phyloP scores from a whole-genome alignment of 371 early-diverging fungal genomes.

The Mucor lusitanicus region DNA sequence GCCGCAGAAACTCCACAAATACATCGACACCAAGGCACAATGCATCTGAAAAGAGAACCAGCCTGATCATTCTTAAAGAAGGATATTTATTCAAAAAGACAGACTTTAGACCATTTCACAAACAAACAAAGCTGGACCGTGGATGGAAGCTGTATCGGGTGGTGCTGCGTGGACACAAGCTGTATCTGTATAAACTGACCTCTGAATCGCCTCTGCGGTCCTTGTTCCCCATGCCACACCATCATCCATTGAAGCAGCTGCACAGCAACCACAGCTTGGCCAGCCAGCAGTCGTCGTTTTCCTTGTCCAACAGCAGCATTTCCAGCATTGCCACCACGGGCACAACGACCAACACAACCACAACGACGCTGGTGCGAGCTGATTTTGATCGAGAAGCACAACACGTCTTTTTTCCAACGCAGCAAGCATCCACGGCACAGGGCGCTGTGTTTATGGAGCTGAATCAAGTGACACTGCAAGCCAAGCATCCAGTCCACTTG shows the following conservation, averaged over 20 bases:
- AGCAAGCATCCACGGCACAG: slow-evolving; percentile 2
- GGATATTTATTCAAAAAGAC: slow-evolving; percentile 70
- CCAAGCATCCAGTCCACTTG: slow-evolving; percentile 24
- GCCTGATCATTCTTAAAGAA: slow-evolving; percentile 51
- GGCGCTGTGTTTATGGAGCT: slow-evolving; percentile 32
- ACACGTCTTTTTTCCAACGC: slow-evolving; percentile 11
- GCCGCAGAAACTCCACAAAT: slow-evolving; percentile 1
- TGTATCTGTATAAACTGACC: slow-evolving; percentile 79
- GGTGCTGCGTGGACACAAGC: slow-evolving; percentile 76
- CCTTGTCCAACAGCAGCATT: slow-evolving; percentile 39
- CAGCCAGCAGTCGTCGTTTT: slow-evolving; percentile 19
- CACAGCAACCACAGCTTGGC: slow-evolving; percentile 13
- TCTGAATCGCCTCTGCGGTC: slow-evolving; percentile 57
- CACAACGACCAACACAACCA: neutral
- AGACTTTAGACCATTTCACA: slow-evolving; percentile 58
- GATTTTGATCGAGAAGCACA: slow-evolving; percentile 36
- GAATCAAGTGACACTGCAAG: slow-evolving; percentile 12
- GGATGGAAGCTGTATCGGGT: slow-evolving; percentile 84
- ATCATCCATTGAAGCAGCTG: slow-evolving; percentile 14
- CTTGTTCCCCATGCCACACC: slow-evolving; percentile 41
- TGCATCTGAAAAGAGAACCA: slow-evolving; percentile 28
- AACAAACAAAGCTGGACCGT: slow-evolving; percentile 55
- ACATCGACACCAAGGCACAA: neutral
- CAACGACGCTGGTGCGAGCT: neutral
- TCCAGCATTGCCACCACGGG: slow-evolving; percentile 6